Evolutionary conservation across 225 moss, liverwort and hornwort species (phyloP).

Genomic region (Sphagnum contortum): DNA sequence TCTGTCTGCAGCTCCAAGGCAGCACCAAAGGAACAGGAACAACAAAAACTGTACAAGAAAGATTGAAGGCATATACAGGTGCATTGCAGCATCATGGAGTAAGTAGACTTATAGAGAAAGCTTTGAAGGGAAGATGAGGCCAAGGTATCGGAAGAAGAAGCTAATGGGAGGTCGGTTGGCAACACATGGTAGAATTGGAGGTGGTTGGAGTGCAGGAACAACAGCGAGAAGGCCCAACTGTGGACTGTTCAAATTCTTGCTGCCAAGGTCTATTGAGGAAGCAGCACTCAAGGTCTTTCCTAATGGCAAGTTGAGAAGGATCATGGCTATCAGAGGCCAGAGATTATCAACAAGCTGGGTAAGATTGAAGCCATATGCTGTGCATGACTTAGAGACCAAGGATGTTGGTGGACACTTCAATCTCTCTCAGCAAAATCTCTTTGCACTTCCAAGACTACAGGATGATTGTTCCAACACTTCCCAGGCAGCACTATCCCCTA

Average conservation of each 20-base stretch:
- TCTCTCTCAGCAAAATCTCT: background rate
- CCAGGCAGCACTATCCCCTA: constrained; percentile 2
- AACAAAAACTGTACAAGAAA: too few relatives aligned
- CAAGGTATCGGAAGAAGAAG: background rate
- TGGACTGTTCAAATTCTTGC: background rate
- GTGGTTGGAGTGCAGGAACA: background rate
- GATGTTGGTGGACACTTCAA: background rate
- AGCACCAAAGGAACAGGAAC: too few relatives aligned
- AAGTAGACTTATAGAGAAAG: too few relatives aligned
- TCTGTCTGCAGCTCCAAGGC: too few relatives aligned
- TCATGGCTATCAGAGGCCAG: background rate
- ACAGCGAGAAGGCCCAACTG: background rate
- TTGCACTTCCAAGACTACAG: background rate
- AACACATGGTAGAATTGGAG: background rate
- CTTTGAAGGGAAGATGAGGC: background rate
- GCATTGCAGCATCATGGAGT: too few relatives aligned
- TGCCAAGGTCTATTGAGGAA: background rate
- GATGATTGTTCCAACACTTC: background rate
- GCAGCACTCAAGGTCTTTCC: background rate
- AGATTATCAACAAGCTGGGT: background rate
- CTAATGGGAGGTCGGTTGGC: background rate
- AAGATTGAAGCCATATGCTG: background rate
- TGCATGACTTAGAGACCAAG: background rate
- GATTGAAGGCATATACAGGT: too few relatives aligned
- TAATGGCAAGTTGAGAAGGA: background rate